Evolutionary conservation across 768 basidiomycete genomes (phyloP).

Genomic region (Mycena floridula): DNA sequence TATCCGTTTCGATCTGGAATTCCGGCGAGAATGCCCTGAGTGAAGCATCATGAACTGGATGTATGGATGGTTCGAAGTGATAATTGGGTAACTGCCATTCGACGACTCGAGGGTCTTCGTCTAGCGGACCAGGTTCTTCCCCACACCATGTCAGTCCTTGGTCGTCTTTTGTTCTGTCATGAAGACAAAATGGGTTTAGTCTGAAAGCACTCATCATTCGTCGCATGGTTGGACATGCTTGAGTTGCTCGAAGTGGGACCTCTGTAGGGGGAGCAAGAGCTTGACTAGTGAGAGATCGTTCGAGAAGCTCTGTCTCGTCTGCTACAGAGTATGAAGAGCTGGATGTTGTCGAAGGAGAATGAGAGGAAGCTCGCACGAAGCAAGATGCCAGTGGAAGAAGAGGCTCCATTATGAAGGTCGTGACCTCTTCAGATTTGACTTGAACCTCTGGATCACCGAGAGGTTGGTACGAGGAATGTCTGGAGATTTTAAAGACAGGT

Average conservation of each 20-base stretch:
- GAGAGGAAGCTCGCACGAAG: constrained; percentile 2
- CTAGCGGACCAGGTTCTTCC: constrained; percentile 52
- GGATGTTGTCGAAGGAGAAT: constrained; percentile 1
- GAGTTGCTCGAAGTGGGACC: constrained; percentile 72
- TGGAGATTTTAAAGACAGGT: no score
- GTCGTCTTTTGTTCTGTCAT: background rate
- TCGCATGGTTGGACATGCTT: constrained; percentile 65
- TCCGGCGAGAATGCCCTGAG: background rate
- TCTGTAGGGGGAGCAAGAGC: constrained; percentile 50
- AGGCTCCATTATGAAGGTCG: constrained; percentile 41
- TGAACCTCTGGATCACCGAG: no score
- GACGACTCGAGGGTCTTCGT: constrained; percentile 53
- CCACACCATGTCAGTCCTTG: constrained; percentile 33
- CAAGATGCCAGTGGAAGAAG: constrained; percentile 14
- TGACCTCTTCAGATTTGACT: constrained; percentile 6
- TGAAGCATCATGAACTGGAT: background rate
- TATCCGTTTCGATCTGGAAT: background rate
- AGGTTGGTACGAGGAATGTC: no score
- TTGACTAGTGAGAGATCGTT: constrained; percentile 20
- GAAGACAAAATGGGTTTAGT: constrained; percentile 58
- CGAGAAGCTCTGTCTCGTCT: constrained; percentile 1
- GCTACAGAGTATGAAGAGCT: background rate
- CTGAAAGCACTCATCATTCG: constrained; percentile 75
- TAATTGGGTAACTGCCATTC: constrained; percentile 56
- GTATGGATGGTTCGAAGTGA: background rate